Evolutionary conservation across 176 grass and related monocot species (phyloP), one percentile per base, ranked within the genome.

Genomic region (Carex kokanica): DNA sequence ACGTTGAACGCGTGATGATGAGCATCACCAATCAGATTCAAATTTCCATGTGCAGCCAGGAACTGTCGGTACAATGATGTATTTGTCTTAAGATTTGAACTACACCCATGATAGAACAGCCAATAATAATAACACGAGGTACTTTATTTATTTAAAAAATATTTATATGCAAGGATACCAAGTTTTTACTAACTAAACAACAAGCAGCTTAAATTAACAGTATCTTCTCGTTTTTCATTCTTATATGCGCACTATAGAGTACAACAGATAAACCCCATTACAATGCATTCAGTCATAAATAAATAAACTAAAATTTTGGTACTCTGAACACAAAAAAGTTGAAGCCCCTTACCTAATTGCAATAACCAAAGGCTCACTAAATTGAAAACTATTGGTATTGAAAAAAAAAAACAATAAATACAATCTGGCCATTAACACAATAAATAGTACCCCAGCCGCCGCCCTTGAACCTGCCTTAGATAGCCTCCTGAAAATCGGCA

Each of bases 321-420:
- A 86, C 58, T 68, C 38, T 82, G 38, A 73, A 88, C 87, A 87
- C 85, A 91, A 85, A 86, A 85, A 88, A 87, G 79, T 88, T 90
- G 85, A 78, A 88, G 88, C 73, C 88, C 72, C 85, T 96, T 64
- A 81, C 83, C 86, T 84, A 93, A 88, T 82, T 91, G 89, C 78
- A 71, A 86, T 83, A 89, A 86, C 81, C 82, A 82, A 89, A 91
- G 82, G 82, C 87, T 86, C 88, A 88, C 86, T 86, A 78, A 85
- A 86, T 88, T 86, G 59, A 82, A 51, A 82, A 67, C 60, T 65
- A 82, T 68, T 51, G 59, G 51, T 78, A 78, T 56, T 78, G 51
- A 55, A 29, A 40, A 74, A 95, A n/a, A 83, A 87, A 86, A 90
- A 95, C 79, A 95, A 89, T 86, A 96, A 96, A 88, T 86, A 91